phyloP scores from a whole-genome alignment of 2,329 filamentous ascomycete species.

The Furcasterigmium furcatum region DNA sequence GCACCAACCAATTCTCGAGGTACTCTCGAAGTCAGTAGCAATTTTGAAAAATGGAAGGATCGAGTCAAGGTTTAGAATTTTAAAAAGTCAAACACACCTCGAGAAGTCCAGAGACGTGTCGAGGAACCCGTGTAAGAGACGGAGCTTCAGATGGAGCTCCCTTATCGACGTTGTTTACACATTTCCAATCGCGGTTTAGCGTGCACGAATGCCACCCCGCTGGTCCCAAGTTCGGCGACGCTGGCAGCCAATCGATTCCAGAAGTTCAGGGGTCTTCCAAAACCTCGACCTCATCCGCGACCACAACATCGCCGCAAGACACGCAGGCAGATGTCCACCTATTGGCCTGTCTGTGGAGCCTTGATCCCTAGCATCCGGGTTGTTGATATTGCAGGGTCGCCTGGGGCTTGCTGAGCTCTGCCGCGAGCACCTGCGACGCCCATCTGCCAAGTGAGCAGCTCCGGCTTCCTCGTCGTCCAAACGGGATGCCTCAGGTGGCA shows the following conservation, averaged over 20 bases:
- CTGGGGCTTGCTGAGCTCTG: too few species aligned
- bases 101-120: slow-evolving; percentile 3
- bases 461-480: background rate
- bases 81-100: background rate
- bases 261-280: slow-evolving; percentile 7
- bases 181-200: slow-evolving; percentile 36
- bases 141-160: slow-evolving; percentile 5
- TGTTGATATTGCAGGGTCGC: too few species aligned
- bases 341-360: background rate
- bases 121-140: slow-evolving; percentile 4
- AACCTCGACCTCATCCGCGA: background rate
- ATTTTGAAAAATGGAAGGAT: background rate
- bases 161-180: slow-evolving; percentile 39
- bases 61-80: background rate
- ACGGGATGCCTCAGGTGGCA: too few species aligned
- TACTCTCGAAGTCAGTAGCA: too few species aligned
- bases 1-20: too few species aligned
- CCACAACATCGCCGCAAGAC: background rate
- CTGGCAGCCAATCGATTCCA: slow-evolving; percentile 1
- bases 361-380: too few species aligned
- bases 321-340: background rate
- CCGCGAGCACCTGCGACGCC: too few species aligned
- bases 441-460: background rate
- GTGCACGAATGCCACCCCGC: slow-evolving; percentile 7
- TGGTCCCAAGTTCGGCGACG: background rate